Evolutionary conservation across 768 basidiomycete species (phyloP).

Genomic region (Russula compacta): DNA sequence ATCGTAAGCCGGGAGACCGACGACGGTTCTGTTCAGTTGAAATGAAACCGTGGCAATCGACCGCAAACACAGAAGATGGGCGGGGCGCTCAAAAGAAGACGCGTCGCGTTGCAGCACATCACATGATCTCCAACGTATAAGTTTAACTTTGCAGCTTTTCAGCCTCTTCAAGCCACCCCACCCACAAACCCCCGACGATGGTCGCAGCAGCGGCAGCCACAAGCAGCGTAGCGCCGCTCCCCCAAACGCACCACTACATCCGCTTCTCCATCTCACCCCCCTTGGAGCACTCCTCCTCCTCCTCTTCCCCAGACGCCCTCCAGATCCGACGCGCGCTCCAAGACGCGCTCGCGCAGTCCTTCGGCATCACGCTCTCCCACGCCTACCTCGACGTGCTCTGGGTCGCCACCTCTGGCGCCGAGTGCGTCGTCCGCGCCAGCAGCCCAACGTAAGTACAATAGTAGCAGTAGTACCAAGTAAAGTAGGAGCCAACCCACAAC

Average conservation of each 20-base stretch:
- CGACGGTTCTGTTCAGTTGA: too few relatives aligned
- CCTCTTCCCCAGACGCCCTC: conserved; percentile 27
- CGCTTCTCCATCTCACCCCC: conserved; percentile 36
- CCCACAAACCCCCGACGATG: not conserved
- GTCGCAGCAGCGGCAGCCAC: not conserved
- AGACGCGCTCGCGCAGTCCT: conserved; percentile 43
- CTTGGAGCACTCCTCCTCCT: not conserved
- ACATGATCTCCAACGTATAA: too few relatives aligned
- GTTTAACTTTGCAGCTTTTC: too few relatives aligned
- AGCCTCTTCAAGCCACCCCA: too few relatives aligned
- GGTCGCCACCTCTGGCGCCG: conserved; percentile 34
- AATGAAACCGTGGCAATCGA: too few relatives aligned
- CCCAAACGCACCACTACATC: conserved; percentile 35
- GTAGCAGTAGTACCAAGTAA: too few relatives aligned
- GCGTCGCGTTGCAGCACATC: too few relatives aligned
- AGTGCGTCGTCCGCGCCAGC: conserved; percentile 34
- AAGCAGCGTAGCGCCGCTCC: not conserved
- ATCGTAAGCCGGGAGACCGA: too few relatives aligned
- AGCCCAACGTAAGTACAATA: conserved; percentile 30
- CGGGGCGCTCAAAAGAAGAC: too few relatives aligned
- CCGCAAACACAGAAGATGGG: too few relatives aligned
- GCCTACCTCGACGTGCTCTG: conserved; percentile 53
- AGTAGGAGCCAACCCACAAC: too few relatives aligned
- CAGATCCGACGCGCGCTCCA: conserved; percentile 46
- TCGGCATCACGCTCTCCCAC: conserved; percentile 44